phyloP scores from a whole-genome alignment of 129 eudicot species.

The Cynara cardunculus region DNA sequence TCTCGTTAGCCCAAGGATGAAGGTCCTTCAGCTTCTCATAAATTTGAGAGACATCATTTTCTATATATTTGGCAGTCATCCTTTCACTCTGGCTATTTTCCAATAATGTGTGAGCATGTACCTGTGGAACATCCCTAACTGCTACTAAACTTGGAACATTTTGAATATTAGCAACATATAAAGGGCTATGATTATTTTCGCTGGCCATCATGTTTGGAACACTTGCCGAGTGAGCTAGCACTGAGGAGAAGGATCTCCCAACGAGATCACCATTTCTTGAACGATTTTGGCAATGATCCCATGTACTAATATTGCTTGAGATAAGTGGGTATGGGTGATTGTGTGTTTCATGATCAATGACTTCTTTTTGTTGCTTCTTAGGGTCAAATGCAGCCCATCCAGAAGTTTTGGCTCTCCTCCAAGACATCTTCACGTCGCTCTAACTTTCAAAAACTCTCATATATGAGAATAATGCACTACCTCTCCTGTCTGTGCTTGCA shows the following conservation, averaged over 20 bases:
- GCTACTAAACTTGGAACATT: background rate
- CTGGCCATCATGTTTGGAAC: conserved; percentile 23
- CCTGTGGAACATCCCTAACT: background rate
- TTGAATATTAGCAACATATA: conserved; percentile 15
- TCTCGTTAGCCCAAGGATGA: conserved; percentile 76
- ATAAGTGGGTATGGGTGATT: conserved; percentile 64
- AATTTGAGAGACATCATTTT: background rate
- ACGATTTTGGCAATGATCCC: conserved; percentile 3
- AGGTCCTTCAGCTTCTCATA: conserved; percentile 45
- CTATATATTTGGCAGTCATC: background rate
- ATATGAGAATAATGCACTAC: background rate
- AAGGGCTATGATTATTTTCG: background rate
- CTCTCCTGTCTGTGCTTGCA: background rate
- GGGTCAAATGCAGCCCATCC: conserved; percentile 96
- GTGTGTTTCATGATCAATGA: conserved; percentile 16
- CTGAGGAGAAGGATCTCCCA: conserved; percentile 58
- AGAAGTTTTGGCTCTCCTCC: conserved; percentile 41
- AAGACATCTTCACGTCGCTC: conserved; percentile 40
- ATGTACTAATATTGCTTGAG: conserved; percentile 27
- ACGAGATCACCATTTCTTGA: conserved; percentile 18
- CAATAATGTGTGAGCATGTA: background rate
- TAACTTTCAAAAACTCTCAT: conserved; percentile 8
- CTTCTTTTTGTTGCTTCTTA: conserved; percentile 43
- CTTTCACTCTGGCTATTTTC: conserved; percentile 15
- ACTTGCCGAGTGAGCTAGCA: conserved; percentile 33